These are phyloP conservation scores for Bipolaris cookei DNA, from an alignment of 2,329 filamentous ascomycete genomes.

Conservation along the genomic window DNA sequence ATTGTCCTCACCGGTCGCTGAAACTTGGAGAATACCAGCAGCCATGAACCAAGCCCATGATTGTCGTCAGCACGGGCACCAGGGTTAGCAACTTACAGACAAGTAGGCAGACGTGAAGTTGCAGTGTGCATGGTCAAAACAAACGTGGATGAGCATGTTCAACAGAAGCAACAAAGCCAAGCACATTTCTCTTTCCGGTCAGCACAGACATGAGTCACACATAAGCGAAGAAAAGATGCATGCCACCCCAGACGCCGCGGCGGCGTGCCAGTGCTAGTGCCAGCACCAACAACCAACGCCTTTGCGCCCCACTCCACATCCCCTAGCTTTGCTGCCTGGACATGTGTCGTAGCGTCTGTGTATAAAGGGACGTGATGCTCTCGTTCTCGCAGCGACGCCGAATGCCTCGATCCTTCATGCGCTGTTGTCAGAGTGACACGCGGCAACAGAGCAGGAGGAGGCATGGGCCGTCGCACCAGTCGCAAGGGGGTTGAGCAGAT, in stretches of 20 bases:
- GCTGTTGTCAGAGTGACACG: slow-evolving; percentile 2
- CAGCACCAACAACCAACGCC: background rate
- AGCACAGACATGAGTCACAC: slow-evolving; percentile 34
- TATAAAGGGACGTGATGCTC: slow-evolving; percentile 3
- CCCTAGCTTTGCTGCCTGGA: slow-evolving; percentile 11
- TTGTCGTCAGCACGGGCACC: background rate
- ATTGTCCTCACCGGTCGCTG: background rate
- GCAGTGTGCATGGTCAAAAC: slow-evolving; percentile 3
- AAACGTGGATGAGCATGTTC: slow-evolving; percentile 17
- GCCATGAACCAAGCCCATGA: background rate
- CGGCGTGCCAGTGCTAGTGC: background rate
- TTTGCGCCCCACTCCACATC: slow-evolving; percentile 7
- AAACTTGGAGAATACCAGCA: background rate
- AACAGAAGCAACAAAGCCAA: slow-evolving; percentile 8
- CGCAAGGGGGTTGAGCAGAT: slow-evolving; percentile 26
- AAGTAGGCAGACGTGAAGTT: background rate
- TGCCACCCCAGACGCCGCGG: slow-evolving; percentile 17
- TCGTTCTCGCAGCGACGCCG: slow-evolving; percentile 2
- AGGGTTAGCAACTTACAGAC: no score
- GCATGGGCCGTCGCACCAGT: slow-evolving; percentile 28
- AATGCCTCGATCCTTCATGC: slow-evolving; percentile 13
- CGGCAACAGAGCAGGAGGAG: slow-evolving; percentile 12
- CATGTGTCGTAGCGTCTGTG: background rate
- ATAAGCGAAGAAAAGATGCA: slow-evolving; percentile 25
- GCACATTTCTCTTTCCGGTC: slow-evolving; percentile 25